phyloP scores from a whole-genome alignment of 306 rosid genomes.

The Mimosa pudica region DNA sequence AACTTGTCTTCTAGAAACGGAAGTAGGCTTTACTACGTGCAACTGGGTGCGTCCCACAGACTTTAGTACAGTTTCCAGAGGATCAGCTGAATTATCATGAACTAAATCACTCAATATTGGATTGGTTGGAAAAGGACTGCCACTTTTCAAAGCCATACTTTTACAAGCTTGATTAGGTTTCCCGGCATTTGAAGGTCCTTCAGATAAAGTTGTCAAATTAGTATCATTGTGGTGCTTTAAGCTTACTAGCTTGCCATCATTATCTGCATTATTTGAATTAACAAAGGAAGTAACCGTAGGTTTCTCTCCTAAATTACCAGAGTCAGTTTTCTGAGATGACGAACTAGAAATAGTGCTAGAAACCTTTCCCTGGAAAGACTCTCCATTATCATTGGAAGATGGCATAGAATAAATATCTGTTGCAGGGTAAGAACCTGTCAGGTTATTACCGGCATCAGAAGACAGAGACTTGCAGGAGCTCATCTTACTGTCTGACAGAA shows the following conservation, averaged over 20 bases:
- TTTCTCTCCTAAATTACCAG: slow-evolving; percentile 45
- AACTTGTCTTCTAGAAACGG: slow-evolving; percentile 71
- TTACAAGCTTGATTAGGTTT: slow-evolving; percentile 43
- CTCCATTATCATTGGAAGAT: slow-evolving; percentile 43
- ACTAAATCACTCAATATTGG: slow-evolving; percentile 47
- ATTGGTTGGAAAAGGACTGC: slow-evolving; percentile 32
- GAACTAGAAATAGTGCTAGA: slow-evolving; percentile 37
- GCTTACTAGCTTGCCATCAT: slow-evolving; percentile 43
- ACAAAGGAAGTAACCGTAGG: slow-evolving; percentile 33
- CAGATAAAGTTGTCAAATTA: slow-evolving; percentile 45
- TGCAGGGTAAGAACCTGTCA: slow-evolving; percentile 39
- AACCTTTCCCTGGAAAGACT: slow-evolving; percentile 44
- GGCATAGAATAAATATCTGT: slow-evolving; percentile 42
- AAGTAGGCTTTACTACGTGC: slow-evolving; percentile 55
- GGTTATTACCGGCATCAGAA: slow-evolving; percentile 40
- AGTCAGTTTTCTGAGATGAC: slow-evolving; percentile 44
- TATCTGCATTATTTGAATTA: slow-evolving; percentile 47
- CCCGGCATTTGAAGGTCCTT: slow-evolving; percentile 43
- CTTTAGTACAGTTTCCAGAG: slow-evolving; percentile 62
- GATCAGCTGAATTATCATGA: slow-evolving; percentile 51
- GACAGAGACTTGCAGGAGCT: slow-evolving; percentile 37
- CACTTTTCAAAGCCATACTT: slow-evolving; percentile 36
- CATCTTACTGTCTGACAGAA: slow-evolving; percentile 43
- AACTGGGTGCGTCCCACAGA: slow-evolving; percentile 55
- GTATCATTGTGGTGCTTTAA: slow-evolving; percentile 46